Evolutionary conservation across 768 basidiomycete species (phyloP).

Genomic region (Terana coerulea): DNA sequence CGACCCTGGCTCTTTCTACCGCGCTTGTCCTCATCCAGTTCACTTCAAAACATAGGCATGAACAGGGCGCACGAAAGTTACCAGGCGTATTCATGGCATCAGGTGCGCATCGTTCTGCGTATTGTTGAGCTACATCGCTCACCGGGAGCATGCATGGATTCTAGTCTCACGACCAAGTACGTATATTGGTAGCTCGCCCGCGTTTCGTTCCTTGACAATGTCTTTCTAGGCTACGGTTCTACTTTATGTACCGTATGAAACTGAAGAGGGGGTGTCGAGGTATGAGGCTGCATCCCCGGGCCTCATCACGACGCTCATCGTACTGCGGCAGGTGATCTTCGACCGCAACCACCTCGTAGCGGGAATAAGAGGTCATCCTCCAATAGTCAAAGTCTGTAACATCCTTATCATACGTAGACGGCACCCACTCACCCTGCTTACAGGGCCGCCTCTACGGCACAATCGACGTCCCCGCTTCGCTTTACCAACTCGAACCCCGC

Average conservation of each 20-base stretch:
- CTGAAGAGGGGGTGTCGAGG: conserved; percentile 70
- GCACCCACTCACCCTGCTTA: conserved; percentile 24
- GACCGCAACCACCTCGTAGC: conserved; percentile 71
- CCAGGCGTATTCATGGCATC: conserved; percentile 78
- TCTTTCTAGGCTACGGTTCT: conserved; percentile 67
- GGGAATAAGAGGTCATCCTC: conserved; percentile 64
- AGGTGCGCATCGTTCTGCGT: conserved; percentile 45
- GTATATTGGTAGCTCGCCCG: conserved; percentile 5
- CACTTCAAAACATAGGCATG: conserved; percentile 14
- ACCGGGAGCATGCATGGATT: conserved; percentile 1
- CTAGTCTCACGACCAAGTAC: conserved; percentile 86
- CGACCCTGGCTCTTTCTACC: too few species aligned
- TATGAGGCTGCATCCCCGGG: conserved; percentile 30
- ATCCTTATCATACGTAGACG: not conserved
- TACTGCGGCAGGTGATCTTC: conserved; percentile 53
- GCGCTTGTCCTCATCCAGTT: too few species aligned
- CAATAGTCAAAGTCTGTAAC: conserved; percentile 63
- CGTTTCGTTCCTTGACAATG: conserved; percentile 9
- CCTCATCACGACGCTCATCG: conserved; percentile 1
- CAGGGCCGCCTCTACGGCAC: conserved; percentile 74
- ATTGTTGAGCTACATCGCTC: not conserved
- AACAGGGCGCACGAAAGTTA: conserved; percentile 24
- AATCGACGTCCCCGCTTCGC: conserved; percentile 60
- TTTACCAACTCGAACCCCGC: conserved; percentile 81
- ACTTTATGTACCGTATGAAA: conserved; percentile 67